A percentile compares a stretch with the other conserved stretches of the same genome.
Evolutionary conservation across 2,329 filamentous ascomycete genomes (phyloP).

Genomic region (Calycina herbarum): DNA sequence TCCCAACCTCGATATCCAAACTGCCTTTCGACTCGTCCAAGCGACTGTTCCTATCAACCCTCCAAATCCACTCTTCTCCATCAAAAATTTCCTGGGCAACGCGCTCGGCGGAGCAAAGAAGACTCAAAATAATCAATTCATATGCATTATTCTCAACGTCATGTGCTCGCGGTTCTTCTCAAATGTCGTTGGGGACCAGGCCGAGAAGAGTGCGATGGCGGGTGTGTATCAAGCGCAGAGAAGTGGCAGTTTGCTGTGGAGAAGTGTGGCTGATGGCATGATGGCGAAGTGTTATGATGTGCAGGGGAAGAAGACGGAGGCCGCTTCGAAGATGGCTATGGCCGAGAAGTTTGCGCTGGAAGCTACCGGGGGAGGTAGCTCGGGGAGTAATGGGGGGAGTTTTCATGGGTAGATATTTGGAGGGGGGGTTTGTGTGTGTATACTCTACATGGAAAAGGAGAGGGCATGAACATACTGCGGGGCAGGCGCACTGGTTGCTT

Average conservation of each 20-base stretch:
- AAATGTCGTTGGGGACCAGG: slow-evolving; percentile 70
- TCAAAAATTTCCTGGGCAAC: slow-evolving; percentile 75
- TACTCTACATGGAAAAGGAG: background rate
- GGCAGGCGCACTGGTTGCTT: background rate
- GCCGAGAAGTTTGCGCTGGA: slow-evolving; percentile 32
- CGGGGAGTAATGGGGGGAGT: background rate
- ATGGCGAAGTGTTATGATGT: slow-evolving; percentile 73
- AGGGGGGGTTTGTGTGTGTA: background rate
- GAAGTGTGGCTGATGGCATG: slow-evolving; percentile 78
- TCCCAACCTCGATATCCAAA: slow-evolving; percentile 71
- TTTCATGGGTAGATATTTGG: background rate
- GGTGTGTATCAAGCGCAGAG: slow-evolving; percentile 67
- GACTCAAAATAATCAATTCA: slow-evolving; percentile 73
- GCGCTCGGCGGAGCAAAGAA: slow-evolving; percentile 69
- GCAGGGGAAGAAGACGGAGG: slow-evolving; percentile 62
- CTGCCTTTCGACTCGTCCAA: slow-evolving; percentile 74
- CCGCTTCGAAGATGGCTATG: slow-evolving; percentile 46
- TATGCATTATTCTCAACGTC: slow-evolving; percentile 80
- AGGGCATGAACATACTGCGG: background rate
- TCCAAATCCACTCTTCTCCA: slow-evolving; percentile 67
- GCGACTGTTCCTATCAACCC: slow-evolving; percentile 65
- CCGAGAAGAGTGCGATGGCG: slow-evolving; percentile 72
- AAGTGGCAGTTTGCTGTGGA: slow-evolving; percentile 73
- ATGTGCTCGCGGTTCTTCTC: slow-evolving; percentile 72
- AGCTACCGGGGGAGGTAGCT: background rate